A percentile compares a stretch with the other conserved stretches of the same genome.
These are phyloP conservation scores for Populus davidiana DNA, from an alignment of 345 rosid species.

Conservation along the genomic window DNA sequence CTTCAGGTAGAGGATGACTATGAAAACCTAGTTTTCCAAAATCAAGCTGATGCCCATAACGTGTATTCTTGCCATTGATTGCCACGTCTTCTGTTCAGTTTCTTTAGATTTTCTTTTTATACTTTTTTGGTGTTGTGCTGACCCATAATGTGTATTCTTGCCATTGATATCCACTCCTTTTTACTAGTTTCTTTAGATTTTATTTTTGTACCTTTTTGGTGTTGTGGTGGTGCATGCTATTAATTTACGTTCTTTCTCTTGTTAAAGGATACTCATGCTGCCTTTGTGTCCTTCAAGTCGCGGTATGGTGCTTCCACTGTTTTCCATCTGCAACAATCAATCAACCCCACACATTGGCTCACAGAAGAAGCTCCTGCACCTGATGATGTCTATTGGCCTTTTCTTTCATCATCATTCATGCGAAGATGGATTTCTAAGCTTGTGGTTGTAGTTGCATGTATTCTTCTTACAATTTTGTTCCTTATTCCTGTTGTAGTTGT, in stretches of 20 bases:
- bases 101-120: neutral
- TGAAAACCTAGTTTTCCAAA: neutral
- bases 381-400: constrained; percentile 90
- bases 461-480: constrained; percentile 73
- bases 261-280: constrained; percentile 80
- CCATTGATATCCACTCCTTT: neutral
- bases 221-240: neutral
- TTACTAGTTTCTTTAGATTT: neutral
- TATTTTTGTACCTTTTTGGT: neutral
- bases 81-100: neutral
- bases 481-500: constrained; percentile 86
- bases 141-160: neutral
- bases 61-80: neutral
- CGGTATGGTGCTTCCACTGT: constrained; percentile 81
- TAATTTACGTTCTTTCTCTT: constrained; percentile 24
- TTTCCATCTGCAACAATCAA: constrained; percentile 68
- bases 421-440: constrained; percentile 77
- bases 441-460: constrained; percentile 59
- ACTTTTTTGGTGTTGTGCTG: neutral
- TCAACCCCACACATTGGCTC: constrained; percentile 82
- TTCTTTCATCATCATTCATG: constrained; percentile 83
- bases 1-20: neutral
- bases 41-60: constrained; percentile 2
- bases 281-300: constrained; percentile 92
- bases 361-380: constrained; percentile 91